Percentiles rank a stretch among this genome's conserved stretches.
Conservation (phyloP, 2,329 filamentous ascomycete species). For the Furcasterigmium furcatum region DNA sequence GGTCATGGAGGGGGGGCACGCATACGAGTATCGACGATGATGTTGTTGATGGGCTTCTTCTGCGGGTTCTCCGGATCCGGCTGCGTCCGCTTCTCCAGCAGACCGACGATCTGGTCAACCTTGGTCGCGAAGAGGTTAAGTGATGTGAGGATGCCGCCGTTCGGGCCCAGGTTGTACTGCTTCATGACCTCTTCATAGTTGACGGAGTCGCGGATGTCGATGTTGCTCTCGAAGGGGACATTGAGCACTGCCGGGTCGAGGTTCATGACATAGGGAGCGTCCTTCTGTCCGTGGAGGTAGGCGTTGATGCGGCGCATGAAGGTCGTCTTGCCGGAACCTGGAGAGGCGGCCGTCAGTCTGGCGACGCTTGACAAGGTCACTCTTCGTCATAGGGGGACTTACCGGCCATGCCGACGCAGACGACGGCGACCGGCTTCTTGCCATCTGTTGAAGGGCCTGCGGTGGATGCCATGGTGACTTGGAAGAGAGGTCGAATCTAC, state of each 20-base stretch:
- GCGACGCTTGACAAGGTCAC: not conserved
- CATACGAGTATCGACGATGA: constrained; percentile 81
- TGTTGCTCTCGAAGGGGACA: constrained; percentile 94
- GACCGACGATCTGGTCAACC: constrained; percentile 86
- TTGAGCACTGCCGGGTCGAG: constrained; percentile 92
- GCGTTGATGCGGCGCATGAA: constrained; percentile 99
- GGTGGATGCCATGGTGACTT: constrained; percentile 8
- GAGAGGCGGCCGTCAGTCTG: constrained; percentile 6
- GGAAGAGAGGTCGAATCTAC: not conserved
- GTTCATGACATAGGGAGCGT: constrained; percentile 92
- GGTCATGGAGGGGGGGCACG: not conserved
- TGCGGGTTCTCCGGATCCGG: constrained; percentile 59
- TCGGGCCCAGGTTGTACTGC: constrained; percentile 95
- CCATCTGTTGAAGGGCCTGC: constrained; percentile 26
- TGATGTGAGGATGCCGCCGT: constrained; percentile 93
- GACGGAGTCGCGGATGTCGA: constrained; percentile 97
- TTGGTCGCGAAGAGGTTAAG: constrained; percentile 97
- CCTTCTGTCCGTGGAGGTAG: constrained; percentile 76
- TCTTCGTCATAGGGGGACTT: constrained; percentile 19
- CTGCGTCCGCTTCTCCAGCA: constrained; percentile 84
- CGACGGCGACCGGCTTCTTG: constrained; percentile 69
- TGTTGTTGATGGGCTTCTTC: constrained; percentile 69
- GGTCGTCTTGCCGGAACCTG: constrained; percentile 96
- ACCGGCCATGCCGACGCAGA: constrained; percentile 97
- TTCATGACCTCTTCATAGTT: constrained; percentile 99